Evolutionary conservation across 2,329 filamentous ascomycete genomes (phyloP), one percentile per base, ranked within the genome.

Genomic region (Esteya vermicola): DNA sequence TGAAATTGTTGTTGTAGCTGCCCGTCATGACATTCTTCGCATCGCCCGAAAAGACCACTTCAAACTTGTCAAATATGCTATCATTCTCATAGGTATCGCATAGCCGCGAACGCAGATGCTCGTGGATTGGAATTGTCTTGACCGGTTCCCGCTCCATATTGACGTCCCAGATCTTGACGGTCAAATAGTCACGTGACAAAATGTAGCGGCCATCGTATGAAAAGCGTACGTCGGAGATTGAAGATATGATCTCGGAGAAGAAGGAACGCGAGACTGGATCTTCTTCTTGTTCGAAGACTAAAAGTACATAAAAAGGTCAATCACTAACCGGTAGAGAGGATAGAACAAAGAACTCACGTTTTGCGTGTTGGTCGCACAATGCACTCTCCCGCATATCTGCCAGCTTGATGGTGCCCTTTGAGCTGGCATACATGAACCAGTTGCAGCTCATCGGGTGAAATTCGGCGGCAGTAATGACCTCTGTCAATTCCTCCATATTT

Each of bases 1-100:
- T 98, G 70, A 98, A 96, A 67, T 98, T 98, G 68, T 98, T 98
- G 72, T 98, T 98, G 70, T 98, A 98, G 57, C 86, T 95, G 52
- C 91, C 91, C 6, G 91, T 98, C 91, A 98, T 98, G 49, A 96
- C 91, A 52, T 98, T 96, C 71, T 94, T 93, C 30, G 86, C 85
- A 60, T 96, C 89, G 20, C 91, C 91, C 2, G 89, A 96, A 65
- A 98, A 98, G 39, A 96, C 89, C 32, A 98, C 91, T 63, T 98
- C 91, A 50, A 98, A 98, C 62, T 98, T 98, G 74, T 98, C 91
- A 56, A 98, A 98, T 56, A 98, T 98, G 60, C 86, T 94, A 57
- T 98, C 91, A 53, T 98, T 98, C 64, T 98, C 91, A 54, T 98
- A 98, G 3, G 91, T 98, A 56, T 98, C 91, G 61, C 91, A 98